phyloP scores from a whole-genome alignment of 1,284 basidiomycete species.

The Neolentinus lepideus region DNA sequence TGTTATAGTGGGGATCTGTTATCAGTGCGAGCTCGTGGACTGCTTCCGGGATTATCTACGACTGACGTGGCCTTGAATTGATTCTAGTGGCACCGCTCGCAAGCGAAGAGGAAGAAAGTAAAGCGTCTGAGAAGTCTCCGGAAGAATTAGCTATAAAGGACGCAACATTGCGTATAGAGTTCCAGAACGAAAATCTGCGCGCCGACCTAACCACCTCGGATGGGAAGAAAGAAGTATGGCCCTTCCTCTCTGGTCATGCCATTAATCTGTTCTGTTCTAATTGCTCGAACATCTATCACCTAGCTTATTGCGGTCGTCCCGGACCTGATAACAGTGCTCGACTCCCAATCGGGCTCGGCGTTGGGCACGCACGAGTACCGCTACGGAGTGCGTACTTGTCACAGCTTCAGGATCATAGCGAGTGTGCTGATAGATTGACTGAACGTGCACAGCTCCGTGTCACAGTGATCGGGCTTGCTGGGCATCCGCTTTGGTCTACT shows the following conservation, averaged over 20 bases:
- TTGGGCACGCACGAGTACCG: conserved; percentile 41
- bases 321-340: conserved; percentile 50
- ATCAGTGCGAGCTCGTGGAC: conserved; percentile 15
- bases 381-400: conserved; percentile 10
- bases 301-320: conserved; percentile 44
- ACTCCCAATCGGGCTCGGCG: conserved; percentile 45
- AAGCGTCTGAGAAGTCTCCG: neutral
- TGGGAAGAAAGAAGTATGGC: conserved; percentile 20
- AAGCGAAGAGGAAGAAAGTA: conserved; percentile 39
- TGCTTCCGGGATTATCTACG: neutral
- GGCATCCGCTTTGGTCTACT: conserved; percentile 49
- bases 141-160: conserved; percentile 6
- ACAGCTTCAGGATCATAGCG: neutral
- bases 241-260: conserved; percentile 3
- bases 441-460: conserved; percentile 51
- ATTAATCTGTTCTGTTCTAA: conserved; percentile 1
- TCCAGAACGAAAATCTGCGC: conserved; percentile 53
- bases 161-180: conserved; percentile 32
- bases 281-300: neutral
- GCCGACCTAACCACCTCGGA: conserved; percentile 32
- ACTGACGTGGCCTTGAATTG: neutral
- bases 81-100: conserved; percentile 29
- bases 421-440: neutral
- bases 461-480: conserved; percentile 47
- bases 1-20: conserved; percentile 33